Conservation (phyloP, 1,284 basidiomycete genomes). For the Tilletiopsis washingtonensis region DNA sequence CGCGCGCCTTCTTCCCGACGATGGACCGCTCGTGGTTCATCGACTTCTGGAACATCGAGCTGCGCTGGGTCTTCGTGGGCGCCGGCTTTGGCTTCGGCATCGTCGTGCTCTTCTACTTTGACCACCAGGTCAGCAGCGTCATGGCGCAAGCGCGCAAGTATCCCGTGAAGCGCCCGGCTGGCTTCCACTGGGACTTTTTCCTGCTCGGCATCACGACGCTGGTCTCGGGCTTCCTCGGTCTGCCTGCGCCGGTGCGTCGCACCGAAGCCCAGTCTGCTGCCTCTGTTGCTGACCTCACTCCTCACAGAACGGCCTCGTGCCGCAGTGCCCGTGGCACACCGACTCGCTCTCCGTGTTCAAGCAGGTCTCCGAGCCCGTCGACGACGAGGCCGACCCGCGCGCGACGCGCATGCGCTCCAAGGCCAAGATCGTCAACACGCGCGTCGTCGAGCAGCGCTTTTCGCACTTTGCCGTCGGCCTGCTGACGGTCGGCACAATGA, state of each 20-base stretch:
- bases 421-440: slow-evolving; percentile 21
- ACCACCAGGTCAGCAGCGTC: slow-evolving; percentile 64
- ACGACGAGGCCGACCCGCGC: slow-evolving; percentile 3
- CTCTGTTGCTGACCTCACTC: too few species aligned
- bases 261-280: too few species aligned
- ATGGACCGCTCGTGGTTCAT: slow-evolving; percentile 75
- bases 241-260: slow-evolving; percentile 93
- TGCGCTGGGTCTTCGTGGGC: slow-evolving; percentile 79
- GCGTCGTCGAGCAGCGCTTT: slow-evolving; percentile 42
- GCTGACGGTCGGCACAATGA: slow-evolving; percentile 45
- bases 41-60: slow-evolving; percentile 79
- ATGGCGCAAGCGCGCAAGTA: slow-evolving; percentile 90
- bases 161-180: slow-evolving; percentile 81
- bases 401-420: neutral
- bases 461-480: slow-evolving; percentile 43
- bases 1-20: slow-evolving; percentile 54
- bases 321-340: slow-evolving; percentile 92
- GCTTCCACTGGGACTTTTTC: slow-evolving; percentile 70
- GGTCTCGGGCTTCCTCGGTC: slow-evolving; percentile 76
- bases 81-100: slow-evolving; percentile 55
- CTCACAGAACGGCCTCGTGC: slow-evolving; percentile 81
- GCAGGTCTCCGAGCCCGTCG: slow-evolving; percentile 17
- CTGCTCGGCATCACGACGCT: slow-evolving; percentile 85
- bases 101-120: slow-evolving; percentile 45
- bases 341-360: slow-evolving; percentile 73